Conservation (phyloP, 2,329 filamentous ascomycete species). For the Claviceps arundinis region DNA sequence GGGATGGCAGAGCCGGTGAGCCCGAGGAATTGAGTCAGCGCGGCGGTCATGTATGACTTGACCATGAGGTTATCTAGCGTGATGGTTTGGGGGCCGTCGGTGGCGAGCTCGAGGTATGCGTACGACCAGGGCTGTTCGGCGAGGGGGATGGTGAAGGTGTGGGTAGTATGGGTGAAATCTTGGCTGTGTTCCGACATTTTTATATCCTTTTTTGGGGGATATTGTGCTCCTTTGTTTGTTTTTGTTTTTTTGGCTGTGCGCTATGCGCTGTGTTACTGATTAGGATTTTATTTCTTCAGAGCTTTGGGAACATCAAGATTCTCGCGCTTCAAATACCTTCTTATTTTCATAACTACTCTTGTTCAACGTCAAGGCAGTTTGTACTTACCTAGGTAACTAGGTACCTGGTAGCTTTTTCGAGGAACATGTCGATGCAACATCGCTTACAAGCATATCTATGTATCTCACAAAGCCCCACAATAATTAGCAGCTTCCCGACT, state of each 20-base stretch:
- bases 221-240: background rate
- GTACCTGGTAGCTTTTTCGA: no score
- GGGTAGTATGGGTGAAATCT: constrained; percentile 33
- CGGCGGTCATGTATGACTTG: constrained; percentile 47
- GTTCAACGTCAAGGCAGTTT: background rate
- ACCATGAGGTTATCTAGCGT: constrained; percentile 48
- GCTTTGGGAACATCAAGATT: no score
- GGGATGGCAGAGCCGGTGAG: constrained; percentile 52
- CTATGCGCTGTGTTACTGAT: no score
- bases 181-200: constrained; percentile 14
- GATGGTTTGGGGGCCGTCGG: constrained; percentile 12
- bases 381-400: no score
- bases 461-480: background rate
- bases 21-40: constrained; percentile 58
- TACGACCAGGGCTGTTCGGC: constrained; percentile 41
- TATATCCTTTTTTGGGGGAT: background rate
- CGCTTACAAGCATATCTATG: constrained; percentile 6
- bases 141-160: constrained; percentile 34
- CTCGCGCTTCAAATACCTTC: no score
- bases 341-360: background rate
- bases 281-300: no score
- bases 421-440: background rate
- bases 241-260: background rate
- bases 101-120: constrained; percentile 37
- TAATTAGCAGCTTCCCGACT: no score